Conservation (phyloP, 192 early-diverging fungal species). For the Gigaspora rosea region DNA sequence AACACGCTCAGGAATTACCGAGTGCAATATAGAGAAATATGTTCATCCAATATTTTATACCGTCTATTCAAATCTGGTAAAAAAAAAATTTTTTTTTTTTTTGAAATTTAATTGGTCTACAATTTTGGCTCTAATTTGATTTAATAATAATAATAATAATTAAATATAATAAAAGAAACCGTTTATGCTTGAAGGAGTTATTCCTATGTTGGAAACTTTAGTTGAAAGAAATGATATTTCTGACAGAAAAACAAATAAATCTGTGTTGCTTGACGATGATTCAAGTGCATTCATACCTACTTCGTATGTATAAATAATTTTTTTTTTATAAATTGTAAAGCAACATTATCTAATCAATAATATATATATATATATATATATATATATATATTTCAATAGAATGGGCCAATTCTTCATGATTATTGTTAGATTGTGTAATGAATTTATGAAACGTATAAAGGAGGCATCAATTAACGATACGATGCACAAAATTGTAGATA, state of each 20-base stretch:
- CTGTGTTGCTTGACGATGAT: neutral
- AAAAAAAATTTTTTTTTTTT: neutral
- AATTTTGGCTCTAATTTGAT: neutral
- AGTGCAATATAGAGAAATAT: conserved; percentile 37
- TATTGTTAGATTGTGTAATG: conserved; percentile 40
- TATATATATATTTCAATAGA: neutral
- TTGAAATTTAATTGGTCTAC: neutral
- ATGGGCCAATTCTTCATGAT: conserved; percentile 34
- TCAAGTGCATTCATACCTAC: conserved; percentile 14
- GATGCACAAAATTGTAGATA: neutral
- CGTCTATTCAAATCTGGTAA: conserved; percentile 35
- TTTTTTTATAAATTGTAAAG: neutral
- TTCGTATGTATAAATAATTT: conserved; percentile 11
- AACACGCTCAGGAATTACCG: conserved; percentile 37
- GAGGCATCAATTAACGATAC: conserved; percentile 33
- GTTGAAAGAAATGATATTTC: conserved; percentile 32
- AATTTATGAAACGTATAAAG: conserved; percentile 36
- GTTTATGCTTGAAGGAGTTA: conserved; percentile 25
- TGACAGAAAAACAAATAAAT: neutral
- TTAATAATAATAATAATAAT: too few relatives aligned
- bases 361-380: neutral
- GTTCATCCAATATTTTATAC: conserved; percentile 37
- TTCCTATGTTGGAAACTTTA: conserved; percentile 28
- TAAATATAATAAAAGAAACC: conserved; percentile 33
- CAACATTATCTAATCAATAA: neutral